A percentile compares a stretch with the other conserved stretches of the same genome.
These are phyloP conservation scores for Penicillium thymicola DNA, from an alignment of 2,329 filamentous ascomycete species.

Conservation along the genomic window DNA sequence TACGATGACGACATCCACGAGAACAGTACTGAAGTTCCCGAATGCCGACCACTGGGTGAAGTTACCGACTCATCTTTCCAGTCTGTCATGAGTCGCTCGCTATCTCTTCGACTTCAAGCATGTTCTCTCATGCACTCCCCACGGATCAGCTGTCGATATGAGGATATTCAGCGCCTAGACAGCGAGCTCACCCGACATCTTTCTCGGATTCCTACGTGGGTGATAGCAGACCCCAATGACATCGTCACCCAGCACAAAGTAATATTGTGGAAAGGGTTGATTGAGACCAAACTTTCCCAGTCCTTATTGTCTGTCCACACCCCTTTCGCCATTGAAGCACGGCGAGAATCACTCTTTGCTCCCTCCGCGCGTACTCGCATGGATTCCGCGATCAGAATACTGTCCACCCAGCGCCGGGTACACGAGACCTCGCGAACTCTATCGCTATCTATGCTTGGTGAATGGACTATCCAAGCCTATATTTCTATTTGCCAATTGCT, in stretches of 20 bases:
- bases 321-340: slow-evolving; percentile 37
- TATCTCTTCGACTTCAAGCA: slow-evolving; percentile 32
- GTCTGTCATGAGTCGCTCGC: slow-evolving; percentile 28
- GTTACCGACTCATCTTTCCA: slow-evolving; percentile 40
- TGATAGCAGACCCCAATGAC: slow-evolving; percentile 17
- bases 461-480: slow-evolving; percentile 39
- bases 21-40: slow-evolving; percentile 29
- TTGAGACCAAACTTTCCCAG: slow-evolving; percentile 37
- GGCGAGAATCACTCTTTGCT: slow-evolving; percentile 31
- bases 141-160: slow-evolving; percentile 37
- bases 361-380: slow-evolving; percentile 36
- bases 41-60: slow-evolving; percentile 29
- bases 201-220: slow-evolving; percentile 36
- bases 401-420: slow-evolving; percentile 36
- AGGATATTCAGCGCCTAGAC: slow-evolving; percentile 41
- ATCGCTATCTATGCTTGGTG: slow-evolving; percentile 35
- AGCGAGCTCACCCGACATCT: slow-evolving; percentile 37
- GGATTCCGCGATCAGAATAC: slow-evolving; percentile 37
- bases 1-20: slow-evolving; percentile 50
- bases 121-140: slow-evolving; percentile 39
- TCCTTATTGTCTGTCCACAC: slow-evolving; percentile 40
- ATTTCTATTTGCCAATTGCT: slow-evolving; percentile 39
- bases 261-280: slow-evolving; percentile 31
- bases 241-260: slow-evolving; percentile 26
- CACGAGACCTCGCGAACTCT: slow-evolving; percentile 32